Base-by-base conservation (phyloP, 176 grass and related monocot species). In the Cenchrus purpureus region DNA sequence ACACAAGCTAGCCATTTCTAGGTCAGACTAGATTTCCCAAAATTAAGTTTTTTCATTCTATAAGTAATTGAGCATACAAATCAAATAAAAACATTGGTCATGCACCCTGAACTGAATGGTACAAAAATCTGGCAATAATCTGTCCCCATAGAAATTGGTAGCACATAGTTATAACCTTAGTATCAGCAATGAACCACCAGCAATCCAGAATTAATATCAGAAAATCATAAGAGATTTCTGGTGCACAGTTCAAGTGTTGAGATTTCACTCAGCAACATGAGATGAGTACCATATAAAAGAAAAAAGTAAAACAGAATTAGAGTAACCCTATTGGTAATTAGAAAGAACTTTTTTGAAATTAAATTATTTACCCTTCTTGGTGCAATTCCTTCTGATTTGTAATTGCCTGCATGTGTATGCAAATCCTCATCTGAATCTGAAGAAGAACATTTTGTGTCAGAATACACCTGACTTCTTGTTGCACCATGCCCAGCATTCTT, bases 331-430 rank as follows among this genome's bases (percentile, higher is more conserved):
- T 40, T 40, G 37, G 37, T 40, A 40, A 40, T 40, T 40, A 40
- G 37, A 40, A 40, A 40, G 2, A 40, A 40, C 37, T 40, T 40
- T 40, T 40, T 40, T 40, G 37, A 40, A 40, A 40, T 40, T 40
- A 40, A 40, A 40, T 40, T 40, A 32, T 40, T 40, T 91, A 98
- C 96, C 84, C 83, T 95, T 15, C 89, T 86, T 12, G 92, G 70
- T 55, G 74, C 9, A 22, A 51, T 79, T 79, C 76, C 85, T 74
- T 78, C 76, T 77, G 79, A 57, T 68, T 52, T 60, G 40, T 65
- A 78, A 62, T 70, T 82, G 56, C 81, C 37, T 20, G 37, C 16
- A 83, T 69, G 76, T 42, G 59, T 22, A 76, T 79, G 77, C 22
- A 66, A 90, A 91, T 79, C 60, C 52, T 79, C 82, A 71, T 73